These are phyloP conservation scores for Corrigiola litoralis DNA, from an alignment of 179 eudicot species.

Conservation along the genomic window DNA sequence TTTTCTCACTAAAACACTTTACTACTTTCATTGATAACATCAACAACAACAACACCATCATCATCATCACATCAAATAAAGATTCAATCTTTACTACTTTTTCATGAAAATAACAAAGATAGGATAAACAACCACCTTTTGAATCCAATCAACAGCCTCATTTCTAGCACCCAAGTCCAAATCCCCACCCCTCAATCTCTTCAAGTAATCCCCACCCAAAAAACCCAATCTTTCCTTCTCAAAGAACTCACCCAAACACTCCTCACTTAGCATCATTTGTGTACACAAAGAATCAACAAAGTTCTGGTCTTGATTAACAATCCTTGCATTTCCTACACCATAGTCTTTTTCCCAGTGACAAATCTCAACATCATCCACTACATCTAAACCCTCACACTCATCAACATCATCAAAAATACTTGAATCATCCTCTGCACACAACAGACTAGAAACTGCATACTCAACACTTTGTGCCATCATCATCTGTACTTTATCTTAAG, in stretches of 20 bases:
- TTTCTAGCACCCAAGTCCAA: constrained; percentile 53
- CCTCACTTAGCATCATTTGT: constrained; percentile 49
- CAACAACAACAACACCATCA: background rate
- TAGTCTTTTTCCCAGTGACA: constrained; percentile 14
- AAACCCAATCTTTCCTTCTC: constrained; percentile 45
- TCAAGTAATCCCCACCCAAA: constrained; percentile 45
- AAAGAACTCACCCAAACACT: constrained; percentile 39
- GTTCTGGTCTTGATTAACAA: background rate
- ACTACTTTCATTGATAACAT: background rate
- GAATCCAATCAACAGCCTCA: constrained; percentile 63
- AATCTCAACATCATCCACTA: constrained; percentile 26
- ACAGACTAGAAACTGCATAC: constrained; percentile 48
- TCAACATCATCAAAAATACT: constrained; percentile 40
- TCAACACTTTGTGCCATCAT: constrained; percentile 63
- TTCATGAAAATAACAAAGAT: background rate
- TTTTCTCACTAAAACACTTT: background rate
- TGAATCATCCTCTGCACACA: constrained; percentile 50
- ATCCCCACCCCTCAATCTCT: constrained; percentile 47
- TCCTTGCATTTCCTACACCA: constrained; percentile 8
- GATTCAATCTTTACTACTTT: too few relatives aligned
- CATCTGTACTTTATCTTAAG: background rate
- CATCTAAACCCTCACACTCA: constrained; percentile 20
- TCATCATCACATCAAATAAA: background rate
- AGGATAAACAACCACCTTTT: constrained; percentile 34
- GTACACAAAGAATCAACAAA: constrained; percentile 15